Evolutionary conservation across 2,329 filamentous ascomycete genomes (phyloP).

Genomic region (Ascochyta fabae): DNA sequence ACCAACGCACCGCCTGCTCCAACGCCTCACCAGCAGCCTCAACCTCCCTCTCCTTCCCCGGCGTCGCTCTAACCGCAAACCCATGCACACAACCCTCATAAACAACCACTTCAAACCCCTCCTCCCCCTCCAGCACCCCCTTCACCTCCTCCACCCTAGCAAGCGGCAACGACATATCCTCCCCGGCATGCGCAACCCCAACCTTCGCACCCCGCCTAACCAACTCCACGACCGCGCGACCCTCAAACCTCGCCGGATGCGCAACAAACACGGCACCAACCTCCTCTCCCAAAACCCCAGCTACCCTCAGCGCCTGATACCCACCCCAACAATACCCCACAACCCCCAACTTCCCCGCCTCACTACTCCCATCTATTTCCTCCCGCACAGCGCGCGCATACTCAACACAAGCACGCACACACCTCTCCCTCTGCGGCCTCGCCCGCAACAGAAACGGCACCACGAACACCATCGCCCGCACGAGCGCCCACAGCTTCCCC

Average conservation of each 20-base stretch:
- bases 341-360: slow-evolving; percentile 23
- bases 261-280: slow-evolving; percentile 26
- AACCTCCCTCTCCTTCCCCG: slow-evolving; percentile 24
- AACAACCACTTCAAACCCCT: slow-evolving; percentile 26
- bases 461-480: slow-evolving; percentile 5
- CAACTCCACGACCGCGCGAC: background rate
- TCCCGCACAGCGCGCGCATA: slow-evolving; percentile 18
- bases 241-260: slow-evolving; percentile 22
- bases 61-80: slow-evolving; percentile 33
- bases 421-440: slow-evolving; percentile 1
- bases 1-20: slow-evolving; percentile 33
- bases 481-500: background rate
- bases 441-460: slow-evolving; percentile 21
- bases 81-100: slow-evolving; percentile 32
- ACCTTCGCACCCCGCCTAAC: background rate
- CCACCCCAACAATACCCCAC: slow-evolving; percentile 37
- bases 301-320: slow-evolving; percentile 14
- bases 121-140: slow-evolving; percentile 21
- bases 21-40: slow-evolving; percentile 31
- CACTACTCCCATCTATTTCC: background rate
- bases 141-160: slow-evolving; percentile 22
- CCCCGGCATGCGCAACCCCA: slow-evolving; percentile 25
- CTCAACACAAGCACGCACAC: background rate
- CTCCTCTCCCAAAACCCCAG: too few species aligned
- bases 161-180: slow-evolving; percentile 26